Evolutionary conservation across 768 basidiomycete species (phyloP).

Genomic region (Tubosaeta sp.): DNA sequence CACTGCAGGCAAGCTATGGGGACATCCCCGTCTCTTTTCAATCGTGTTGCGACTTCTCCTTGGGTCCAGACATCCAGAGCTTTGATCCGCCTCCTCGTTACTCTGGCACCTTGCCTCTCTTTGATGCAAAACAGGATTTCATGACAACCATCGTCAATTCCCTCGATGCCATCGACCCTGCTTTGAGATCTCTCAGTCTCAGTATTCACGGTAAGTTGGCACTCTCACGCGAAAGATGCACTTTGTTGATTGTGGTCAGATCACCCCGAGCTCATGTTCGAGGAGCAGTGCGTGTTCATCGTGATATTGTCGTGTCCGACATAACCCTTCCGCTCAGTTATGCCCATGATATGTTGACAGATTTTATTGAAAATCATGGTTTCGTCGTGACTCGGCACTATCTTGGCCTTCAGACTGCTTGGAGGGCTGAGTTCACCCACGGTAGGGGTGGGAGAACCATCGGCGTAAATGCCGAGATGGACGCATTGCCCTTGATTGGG

Average conservation of each 20-base stretch:
- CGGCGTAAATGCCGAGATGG: constrained; percentile 80
- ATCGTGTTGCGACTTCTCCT: constrained; percentile 43
- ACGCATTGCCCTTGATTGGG: constrained; percentile 50
- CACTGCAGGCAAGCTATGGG: constrained; percentile 9
- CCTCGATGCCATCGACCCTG: constrained; percentile 46
- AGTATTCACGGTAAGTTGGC: constrained; percentile 60
- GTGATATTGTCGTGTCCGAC: constrained; percentile 1
- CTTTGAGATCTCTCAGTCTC: constrained; percentile 62
- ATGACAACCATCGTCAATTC: constrained; percentile 49
- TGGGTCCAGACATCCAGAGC: constrained; percentile 17
- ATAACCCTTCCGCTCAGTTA: constrained; percentile 39
- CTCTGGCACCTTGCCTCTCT: constrained; percentile 17
- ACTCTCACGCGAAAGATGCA: background rate
- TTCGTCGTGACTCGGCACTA: constrained; percentile 72
- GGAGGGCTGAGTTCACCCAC: constrained; percentile 67
- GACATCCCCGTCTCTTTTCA: constrained; percentile 32
- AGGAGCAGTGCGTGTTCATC: constrained; percentile 51
- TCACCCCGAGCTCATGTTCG: constrained; percentile 63
- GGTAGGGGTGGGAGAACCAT: constrained; percentile 59
- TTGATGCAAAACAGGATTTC: constrained; percentile 33
- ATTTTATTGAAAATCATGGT: constrained; percentile 63
- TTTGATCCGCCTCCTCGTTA: constrained; percentile 43
- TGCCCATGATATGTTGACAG: constrained; percentile 66
- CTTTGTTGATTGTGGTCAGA: constrained; percentile 34
- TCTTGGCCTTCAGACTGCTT: constrained; percentile 69